Conservation (phyloP, 2,329 filamentous ascomycete species). For the Fusarium hostae region DNA sequence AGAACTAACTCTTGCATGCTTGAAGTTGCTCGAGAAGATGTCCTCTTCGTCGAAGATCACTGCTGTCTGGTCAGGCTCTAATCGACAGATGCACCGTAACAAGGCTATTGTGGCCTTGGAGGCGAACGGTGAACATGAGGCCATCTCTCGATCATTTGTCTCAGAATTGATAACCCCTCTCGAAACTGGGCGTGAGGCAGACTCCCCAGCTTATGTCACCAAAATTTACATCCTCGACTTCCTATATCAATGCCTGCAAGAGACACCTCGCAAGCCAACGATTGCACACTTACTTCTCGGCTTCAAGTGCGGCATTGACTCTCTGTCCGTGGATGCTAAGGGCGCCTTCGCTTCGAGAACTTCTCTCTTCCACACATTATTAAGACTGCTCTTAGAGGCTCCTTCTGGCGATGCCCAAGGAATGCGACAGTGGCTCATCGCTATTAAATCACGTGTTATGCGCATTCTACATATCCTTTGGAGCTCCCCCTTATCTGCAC, state of each 20-base stretch:
- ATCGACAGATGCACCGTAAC: constrained; percentile 75
- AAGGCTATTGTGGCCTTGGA: constrained; percentile 91
- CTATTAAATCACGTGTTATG: constrained; percentile 74
- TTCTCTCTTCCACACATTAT: constrained; percentile 85
- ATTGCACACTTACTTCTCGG: constrained; percentile 92
- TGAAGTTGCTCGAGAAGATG: constrained; percentile 86
- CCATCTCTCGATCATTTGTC: constrained; percentile 79
- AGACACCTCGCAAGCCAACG: constrained; percentile 80
- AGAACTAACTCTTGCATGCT: constrained; percentile 80
- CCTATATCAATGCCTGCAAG: constrained; percentile 80
- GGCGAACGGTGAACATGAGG: constrained; percentile 79
- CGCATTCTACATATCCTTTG: constrained; percentile 84
- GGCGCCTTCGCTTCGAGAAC: constrained; percentile 76
- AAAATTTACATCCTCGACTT: constrained; percentile 90
- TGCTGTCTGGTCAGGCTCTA: constrained; percentile 71
- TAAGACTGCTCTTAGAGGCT: constrained; percentile 76
- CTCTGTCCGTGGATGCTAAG: constrained; percentile 73
- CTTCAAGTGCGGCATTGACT: constrained; percentile 79
- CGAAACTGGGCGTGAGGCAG: constrained; percentile 77
- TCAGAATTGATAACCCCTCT: constrained; percentile 74
- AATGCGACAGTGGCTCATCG: constrained; percentile 75
- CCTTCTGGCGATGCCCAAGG: constrained; percentile 71
- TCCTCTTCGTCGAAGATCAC: constrained; percentile 85
- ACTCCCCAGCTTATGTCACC: constrained; percentile 79
- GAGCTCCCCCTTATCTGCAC: constrained; percentile 81